Base-by-base conservation (phyloP, 305 asterid genomes). In the Solanum hybrid region DNA sequence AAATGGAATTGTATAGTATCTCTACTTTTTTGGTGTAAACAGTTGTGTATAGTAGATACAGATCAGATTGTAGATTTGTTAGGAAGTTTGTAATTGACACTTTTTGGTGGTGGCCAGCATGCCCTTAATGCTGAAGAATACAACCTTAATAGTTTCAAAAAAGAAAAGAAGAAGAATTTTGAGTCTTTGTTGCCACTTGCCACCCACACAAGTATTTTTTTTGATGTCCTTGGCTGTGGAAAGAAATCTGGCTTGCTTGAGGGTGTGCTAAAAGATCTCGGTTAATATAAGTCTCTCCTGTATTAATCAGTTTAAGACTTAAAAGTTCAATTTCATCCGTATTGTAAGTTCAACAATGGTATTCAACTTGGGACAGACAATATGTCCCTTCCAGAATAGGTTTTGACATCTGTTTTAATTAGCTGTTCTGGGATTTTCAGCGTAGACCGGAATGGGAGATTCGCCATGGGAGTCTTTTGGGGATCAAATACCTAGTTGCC, bases 391-490 rank as follows among this genome's bases (percentile, higher is more conserved):
- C 11, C 38, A 29, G 87, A 82, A 82, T 31, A 82, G 40, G 38
- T 87, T 88, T 75, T 76, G 86, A 27, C 92, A 88, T 90, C 81
- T 88, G 79, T 93, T 95, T 92, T 95, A 91, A 95, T 94, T 93
- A 93, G 92, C 90, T 89, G 89, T 91, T 92, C 91, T 36, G 92
- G 92, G 91, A 93, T 90, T 94, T 96, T 94, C 99, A 97, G 99
- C 94, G 94, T 96, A 96, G 98, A 90, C 94, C 99, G 93, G 99
- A 97, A 92, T 97, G 99, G 99, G 99, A 97, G 95, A 96, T 97
- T 92, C 99, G 99, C 51, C 99, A 97, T 91, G 98, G 99, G 89
- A 95, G 99, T 92, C 99, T 97, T 88, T 94, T 96, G 97, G 99
- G 99, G 81, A 95, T 96, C 91, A 97, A 97, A 87, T 97, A 97